Evolutionary conservation across 768 basidiomycete species (phyloP).

Genomic region (Antrodiella citrinella): DNA sequence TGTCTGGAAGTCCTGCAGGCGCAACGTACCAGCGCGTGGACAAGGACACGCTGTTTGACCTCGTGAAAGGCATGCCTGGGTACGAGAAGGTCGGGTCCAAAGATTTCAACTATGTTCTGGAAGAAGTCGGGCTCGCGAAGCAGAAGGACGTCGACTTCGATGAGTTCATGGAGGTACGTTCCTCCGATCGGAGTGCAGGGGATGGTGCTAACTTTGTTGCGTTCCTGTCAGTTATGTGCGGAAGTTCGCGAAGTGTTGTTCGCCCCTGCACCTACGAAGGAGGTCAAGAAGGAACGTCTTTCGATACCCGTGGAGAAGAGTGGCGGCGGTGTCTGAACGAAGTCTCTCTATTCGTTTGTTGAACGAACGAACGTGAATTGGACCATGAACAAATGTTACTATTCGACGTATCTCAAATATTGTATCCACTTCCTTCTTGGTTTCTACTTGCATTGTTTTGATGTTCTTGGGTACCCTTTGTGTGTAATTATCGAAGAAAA

Average conservation of each 20-base stretch:
- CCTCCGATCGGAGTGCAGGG: too few relatives aligned
- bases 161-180: constrained; percentile 78
- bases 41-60: constrained; percentile 26
- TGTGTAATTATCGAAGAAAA: too few relatives aligned
- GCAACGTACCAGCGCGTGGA: constrained; percentile 27
- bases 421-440: too few relatives aligned
- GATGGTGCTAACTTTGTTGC: constrained; percentile 1
- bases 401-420: too few relatives aligned
- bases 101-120: constrained; percentile 69
- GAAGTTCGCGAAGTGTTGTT: constrained; percentile 59
- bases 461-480: too few relatives aligned
- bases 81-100: constrained; percentile 54
- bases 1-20: constrained; percentile 15
- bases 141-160: constrained; percentile 62
- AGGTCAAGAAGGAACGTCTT: constrained; percentile 28
- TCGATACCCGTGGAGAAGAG: constrained; percentile 48
- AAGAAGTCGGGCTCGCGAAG: constrained; percentile 60
- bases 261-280: constrained; percentile 25
- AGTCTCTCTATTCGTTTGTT: too few relatives aligned
- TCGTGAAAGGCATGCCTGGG: constrained; percentile 28
- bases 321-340: constrained; percentile 44
- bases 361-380: too few relatives aligned
- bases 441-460: too few relatives aligned
- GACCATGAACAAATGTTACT: too few relatives aligned
- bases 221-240: constrained; percentile 51